Evolutionary conservation across 495 filamentous ascomycete species (phyloP).

Genomic region (Podospora sp.): DNA sequence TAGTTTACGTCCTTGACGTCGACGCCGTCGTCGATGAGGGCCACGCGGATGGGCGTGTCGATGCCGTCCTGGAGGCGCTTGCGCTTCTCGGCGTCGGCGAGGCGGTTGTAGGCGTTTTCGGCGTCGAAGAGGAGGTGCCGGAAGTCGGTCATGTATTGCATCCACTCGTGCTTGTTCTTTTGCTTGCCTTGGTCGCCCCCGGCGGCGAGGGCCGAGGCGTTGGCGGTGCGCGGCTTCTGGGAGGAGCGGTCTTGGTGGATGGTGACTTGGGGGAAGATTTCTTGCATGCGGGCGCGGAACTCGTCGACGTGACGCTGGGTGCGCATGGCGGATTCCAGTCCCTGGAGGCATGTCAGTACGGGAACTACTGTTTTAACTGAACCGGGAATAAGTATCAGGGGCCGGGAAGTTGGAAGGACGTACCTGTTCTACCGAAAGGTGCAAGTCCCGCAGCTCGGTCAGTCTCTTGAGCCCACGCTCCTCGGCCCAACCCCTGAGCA

Average conservation of each 20-base stretch:
- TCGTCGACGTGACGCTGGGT: not conserved
- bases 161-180: not conserved
- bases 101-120: not conserved
- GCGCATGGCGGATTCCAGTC: not conserved
- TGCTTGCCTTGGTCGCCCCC: not conserved
- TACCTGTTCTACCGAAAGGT: not conserved
- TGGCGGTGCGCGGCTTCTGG: not conserved
- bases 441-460: not conserved
- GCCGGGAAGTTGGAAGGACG: no score
- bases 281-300: not conserved
- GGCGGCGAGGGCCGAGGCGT: not conserved
- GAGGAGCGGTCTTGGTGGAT: not conserved
- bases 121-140: not conserved
- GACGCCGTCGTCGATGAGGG: slow-evolving; percentile 4
- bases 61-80: not conserved
- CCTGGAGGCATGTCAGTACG: no score
- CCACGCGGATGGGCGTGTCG: not conserved
- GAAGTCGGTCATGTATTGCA: not conserved
- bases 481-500: slow-evolving; percentile 32
- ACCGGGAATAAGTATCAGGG: no score
- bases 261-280: not conserved
- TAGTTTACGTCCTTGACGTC: not conserved
- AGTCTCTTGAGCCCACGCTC: slow-evolving; percentile 21
- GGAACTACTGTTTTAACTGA: no score
- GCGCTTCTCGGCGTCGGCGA: not conserved